Evolutionary conservation across 169 alveolate species (phyloP), one percentile per base, ranked within the genome.

Genomic region (Neospora caninum): DNA sequence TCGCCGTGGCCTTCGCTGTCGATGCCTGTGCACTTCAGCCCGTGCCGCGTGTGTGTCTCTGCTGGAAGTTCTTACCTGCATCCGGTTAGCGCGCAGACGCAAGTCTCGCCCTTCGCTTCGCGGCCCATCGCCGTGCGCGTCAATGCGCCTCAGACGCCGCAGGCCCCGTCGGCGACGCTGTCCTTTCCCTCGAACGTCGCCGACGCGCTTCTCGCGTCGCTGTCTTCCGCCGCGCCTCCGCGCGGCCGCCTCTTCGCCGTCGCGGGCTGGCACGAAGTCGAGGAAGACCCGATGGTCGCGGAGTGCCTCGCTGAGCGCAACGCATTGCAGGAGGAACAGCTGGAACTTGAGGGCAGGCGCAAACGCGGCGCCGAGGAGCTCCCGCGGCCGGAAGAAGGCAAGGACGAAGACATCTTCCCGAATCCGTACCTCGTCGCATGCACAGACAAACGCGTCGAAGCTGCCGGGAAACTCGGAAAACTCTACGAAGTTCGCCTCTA

Each of bases 401-500:
- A 43, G 27, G 92, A 83, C 9, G 92, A 80, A 22, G 58, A 53
- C 49, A 29, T 83, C 58, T 53, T 1, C 27, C 92, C 94, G 0
- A 92, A 92, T 58, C 94, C 94, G 31, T 92, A 92, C 53, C 87
- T 92, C 69, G 41, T 49, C 36, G 92, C 92, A 0, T 92, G 94
- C 73, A 42, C 80, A 0, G 92, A 92, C 42, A 45, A 88, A 29
- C 83, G 94, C 34, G 92, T 92, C 43, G 94, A 92, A 31, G 94
- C 88, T n/a, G 94, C 88, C 16, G 92, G 92, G 27, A 80, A 83
- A n/a, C 39, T 39, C 20, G 94, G 94, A 31, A 80, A 42, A n/a
- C 91, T 80, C 67, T 83, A 58, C 39, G 94, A 92, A n/a, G 54
- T 92, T 34, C 92, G 88, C 20, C 88, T 92, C 54, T 82, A 31